Conservation (phyloP, 1,139 yeast species). For the Suzukiozyma palmioleophila region DNA sequence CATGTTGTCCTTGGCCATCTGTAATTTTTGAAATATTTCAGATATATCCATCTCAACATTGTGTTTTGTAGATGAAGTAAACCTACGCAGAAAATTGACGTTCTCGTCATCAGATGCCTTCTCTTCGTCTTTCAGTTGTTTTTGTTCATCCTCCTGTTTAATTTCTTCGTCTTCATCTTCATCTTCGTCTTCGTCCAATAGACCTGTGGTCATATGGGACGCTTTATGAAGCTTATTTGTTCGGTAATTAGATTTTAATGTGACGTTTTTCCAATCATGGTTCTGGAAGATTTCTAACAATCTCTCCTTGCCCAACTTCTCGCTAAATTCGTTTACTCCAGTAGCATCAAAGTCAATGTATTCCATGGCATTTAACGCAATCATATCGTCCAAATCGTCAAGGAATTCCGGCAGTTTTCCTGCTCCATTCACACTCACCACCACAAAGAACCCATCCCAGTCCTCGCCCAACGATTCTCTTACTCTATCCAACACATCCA, state of each 20-base stretch:
- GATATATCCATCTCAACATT: slow-evolving; percentile 20
- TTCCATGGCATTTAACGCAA: slow-evolving; percentile 28
- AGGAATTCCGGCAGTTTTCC: slow-evolving; percentile 2
- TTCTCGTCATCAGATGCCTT: too few species aligned
- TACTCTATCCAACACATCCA: slow-evolving; percentile 15
- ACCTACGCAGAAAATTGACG: too few species aligned
- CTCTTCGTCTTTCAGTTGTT: too few species aligned
- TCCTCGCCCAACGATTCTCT: slow-evolving; percentile 11
- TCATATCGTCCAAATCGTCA: slow-evolving; percentile 29
- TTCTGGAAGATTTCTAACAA: slow-evolving; percentile 33
- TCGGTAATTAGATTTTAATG: slow-evolving; percentile 12
- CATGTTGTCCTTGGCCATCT: slow-evolving; percentile 27
- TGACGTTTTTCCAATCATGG: slow-evolving; percentile 36
- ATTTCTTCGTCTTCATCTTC: slow-evolving; percentile 6
- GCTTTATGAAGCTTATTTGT: slow-evolving; percentile 19
- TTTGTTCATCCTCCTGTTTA: slow-evolving; percentile 1
- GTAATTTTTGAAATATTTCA: slow-evolving; percentile 24
- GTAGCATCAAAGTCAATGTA: slow-evolving; percentile 20
- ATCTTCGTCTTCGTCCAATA: slow-evolving; percentile 15
- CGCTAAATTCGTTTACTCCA: slow-evolving; percentile 25
- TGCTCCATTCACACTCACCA: slow-evolving; percentile 16
- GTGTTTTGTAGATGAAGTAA: background rate
- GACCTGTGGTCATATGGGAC: slow-evolving; percentile 24
- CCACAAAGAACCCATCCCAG: slow-evolving; percentile 22
- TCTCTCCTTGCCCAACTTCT: slow-evolving; percentile 26